phyloP scores from a whole-genome alignment of 2,329 filamentous ascomycete genomes.

The Coniella vitis region DNA sequence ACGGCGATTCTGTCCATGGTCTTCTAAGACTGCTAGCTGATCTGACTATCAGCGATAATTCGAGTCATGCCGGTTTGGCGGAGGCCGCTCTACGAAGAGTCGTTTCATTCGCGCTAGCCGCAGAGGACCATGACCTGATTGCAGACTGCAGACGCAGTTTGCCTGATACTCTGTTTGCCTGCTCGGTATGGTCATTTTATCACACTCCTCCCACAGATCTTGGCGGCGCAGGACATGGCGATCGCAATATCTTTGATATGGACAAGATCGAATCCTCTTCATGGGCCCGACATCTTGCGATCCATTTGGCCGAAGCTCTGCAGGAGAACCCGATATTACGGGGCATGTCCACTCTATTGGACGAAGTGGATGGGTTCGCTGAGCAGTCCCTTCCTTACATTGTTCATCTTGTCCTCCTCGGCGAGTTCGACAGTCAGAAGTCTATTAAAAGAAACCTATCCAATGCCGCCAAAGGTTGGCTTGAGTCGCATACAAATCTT shows the following conservation, averaged over 20 bases:
- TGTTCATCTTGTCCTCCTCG: slow-evolving; percentile 70
- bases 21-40: slow-evolving; percentile 56
- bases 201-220: slow-evolving; percentile 49
- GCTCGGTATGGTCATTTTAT: slow-evolving; percentile 53
- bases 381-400: slow-evolving; percentile 74
- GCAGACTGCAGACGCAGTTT: slow-evolving; percentile 46
- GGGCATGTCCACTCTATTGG: slow-evolving; percentile 60
- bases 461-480: slow-evolving; percentile 54
- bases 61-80: slow-evolving; percentile 49
- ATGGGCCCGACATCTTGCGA: slow-evolving; percentile 59
- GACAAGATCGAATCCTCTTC: slow-evolving; percentile 36
- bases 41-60: slow-evolving; percentile 52
- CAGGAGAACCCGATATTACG: slow-evolving; percentile 61
- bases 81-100: slow-evolving; percentile 53
- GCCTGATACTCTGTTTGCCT: slow-evolving; percentile 41
- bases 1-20: slow-evolving; percentile 54
- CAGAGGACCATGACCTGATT: slow-evolving; percentile 40
- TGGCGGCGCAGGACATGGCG: slow-evolving; percentile 20
- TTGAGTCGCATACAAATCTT: slow-evolving; percentile 39
- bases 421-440: slow-evolving; percentile 57
- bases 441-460: slow-evolving; percentile 58
- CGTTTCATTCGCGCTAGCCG: slow-evolving; percentile 44
- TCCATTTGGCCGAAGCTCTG: slow-evolving; percentile 53
- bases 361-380: slow-evolving; percentile 61
- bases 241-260: slow-evolving; percentile 28